These are phyloP conservation scores for Bathelium albidoporum DNA, from an alignment of 495 filamentous ascomycete genomes.

Conservation along the genomic window DNA sequence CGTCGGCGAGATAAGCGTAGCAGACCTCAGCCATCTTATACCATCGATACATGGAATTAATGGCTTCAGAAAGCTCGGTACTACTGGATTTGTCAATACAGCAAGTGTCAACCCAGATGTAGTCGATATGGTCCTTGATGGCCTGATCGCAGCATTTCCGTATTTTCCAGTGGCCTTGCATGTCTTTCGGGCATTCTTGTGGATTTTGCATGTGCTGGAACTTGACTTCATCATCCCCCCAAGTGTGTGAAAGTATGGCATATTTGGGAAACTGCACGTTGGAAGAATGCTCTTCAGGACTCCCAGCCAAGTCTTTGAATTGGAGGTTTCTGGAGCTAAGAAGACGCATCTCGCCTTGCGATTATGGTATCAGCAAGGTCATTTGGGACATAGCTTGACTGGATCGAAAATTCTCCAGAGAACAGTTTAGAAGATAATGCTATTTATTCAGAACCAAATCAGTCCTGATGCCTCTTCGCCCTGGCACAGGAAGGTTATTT, in stretches of 20 bases:
- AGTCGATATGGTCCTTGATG: not conserved
- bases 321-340: too few relatives aligned
- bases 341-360: too few relatives aligned
- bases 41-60: slow-evolving; percentile 18
- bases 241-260: slow-evolving; percentile 16
- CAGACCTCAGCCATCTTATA: slow-evolving; percentile 12
- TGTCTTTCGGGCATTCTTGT: not conserved
- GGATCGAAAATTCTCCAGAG: too few relatives aligned
- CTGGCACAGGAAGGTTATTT: too few relatives aligned
- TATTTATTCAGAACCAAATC: too few relatives aligned
- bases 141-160: not conserved
- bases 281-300: too few relatives aligned
- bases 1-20: slow-evolving; percentile 14
- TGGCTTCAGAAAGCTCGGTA: slow-evolving; percentile 15
- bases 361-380: too few relatives aligned
- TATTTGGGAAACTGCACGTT: too few relatives aligned
- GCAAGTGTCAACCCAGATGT: slow-evolving; percentile 17
- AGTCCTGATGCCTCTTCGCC: too few relatives aligned
- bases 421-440: too few relatives aligned
- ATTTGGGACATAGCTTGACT: too few relatives aligned
- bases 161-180: slow-evolving; percentile 3
- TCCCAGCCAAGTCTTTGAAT: too few relatives aligned
- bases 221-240: slow-evolving; percentile 12
- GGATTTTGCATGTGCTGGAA: slow-evolving; percentile 8
- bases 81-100: slow-evolving; percentile 18